These are phyloP conservation scores for Lasiosphaeria miniovina DNA, from an alignment of 495 filamentous ascomycete species.

Conservation along the genomic window DNA sequence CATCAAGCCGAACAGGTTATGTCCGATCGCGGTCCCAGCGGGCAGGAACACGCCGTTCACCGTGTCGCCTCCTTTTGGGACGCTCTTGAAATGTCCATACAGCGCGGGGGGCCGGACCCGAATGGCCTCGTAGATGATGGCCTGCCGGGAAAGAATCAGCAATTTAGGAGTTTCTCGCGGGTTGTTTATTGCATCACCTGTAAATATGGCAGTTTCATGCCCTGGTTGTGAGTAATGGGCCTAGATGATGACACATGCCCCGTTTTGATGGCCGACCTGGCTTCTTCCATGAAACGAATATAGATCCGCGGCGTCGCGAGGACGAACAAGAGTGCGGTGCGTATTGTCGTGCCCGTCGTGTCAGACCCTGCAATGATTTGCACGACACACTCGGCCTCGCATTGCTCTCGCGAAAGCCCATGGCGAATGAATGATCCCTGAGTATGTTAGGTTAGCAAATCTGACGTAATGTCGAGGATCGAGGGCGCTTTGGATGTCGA, in stretches of 20 bases:
- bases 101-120: conserved; percentile 22
- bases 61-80: conserved; percentile 34
- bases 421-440: conserved; percentile 20
- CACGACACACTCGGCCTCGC: conserved; percentile 14
- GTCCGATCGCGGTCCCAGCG: conserved; percentile 1
- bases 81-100: conserved; percentile 10
- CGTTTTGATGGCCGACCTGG: conserved; percentile 22
- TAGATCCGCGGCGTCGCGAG: conserved; percentile 38
- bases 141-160: conserved; percentile 7
- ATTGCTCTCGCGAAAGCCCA: conserved; percentile 12
- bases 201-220: conserved; percentile 27
- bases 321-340: conserved; percentile 15
- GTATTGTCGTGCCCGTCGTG: conserved; percentile 17
- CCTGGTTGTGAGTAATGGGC: conserved; percentile 61
- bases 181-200: conserved; percentile 38
- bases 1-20: conserved; percentile 39
- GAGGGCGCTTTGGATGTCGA: too few species aligned
- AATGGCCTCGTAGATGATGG: conserved; percentile 30
- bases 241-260: conserved; percentile 43
- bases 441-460: conserved; percentile 23
- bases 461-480: neutral
- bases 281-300: conserved; percentile 54
- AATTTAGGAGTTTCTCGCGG: conserved; percentile 32
- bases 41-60: conserved; percentile 40
- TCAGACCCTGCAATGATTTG: conserved; percentile 24